phyloP scores from a whole-genome alignment of 768 basidiomycete genomes.

The Tylopilus vinaceipallidus region DNA sequence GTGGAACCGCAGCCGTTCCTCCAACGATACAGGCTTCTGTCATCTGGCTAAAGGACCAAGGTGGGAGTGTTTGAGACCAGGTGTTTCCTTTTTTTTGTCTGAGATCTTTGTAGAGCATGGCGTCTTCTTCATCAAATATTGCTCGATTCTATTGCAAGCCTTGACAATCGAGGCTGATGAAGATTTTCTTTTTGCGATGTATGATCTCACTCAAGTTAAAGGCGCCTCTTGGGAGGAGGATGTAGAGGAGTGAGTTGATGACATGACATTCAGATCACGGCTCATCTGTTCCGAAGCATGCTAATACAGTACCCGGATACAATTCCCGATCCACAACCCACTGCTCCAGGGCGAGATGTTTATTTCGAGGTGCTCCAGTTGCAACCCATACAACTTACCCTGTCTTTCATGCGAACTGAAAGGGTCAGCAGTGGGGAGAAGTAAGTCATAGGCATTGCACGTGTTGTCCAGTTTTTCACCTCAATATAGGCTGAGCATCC shows the following conservation, averaged over 20 bases:
- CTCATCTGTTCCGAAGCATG: conserved; percentile 42
- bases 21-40: conserved; percentile 89
- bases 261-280: neutral
- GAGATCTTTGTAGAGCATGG: conserved; percentile 71
- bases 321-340: conserved; percentile 68
- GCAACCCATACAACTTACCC: conserved; percentile 86
- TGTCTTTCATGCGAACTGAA: conserved; percentile 98
- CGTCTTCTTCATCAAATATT: conserved; percentile 97
- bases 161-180: conserved; percentile 97
- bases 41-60: conserved; percentile 90
- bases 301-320: conserved; percentile 68
- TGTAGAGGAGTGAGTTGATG: conserved; percentile 61
- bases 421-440: conserved; percentile 90
- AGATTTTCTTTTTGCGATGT: conserved; percentile 88
- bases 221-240: conserved; percentile 88
- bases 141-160: conserved; percentile 89
- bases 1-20: conserved; percentile 66
- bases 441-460: conserved; percentile 44
- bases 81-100: neutral
- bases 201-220: conserved; percentile 88
- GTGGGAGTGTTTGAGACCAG: conserved; percentile 36
- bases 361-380: conserved; percentile 96
- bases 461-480: conserved; percentile 3
- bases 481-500: conserved; percentile 58
- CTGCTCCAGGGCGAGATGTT: conserved; percentile 70